Evolutionary conservation across 2,329 filamentous ascomycete genomes (phyloP).

Genomic region (Blumeria hordei): DNA sequence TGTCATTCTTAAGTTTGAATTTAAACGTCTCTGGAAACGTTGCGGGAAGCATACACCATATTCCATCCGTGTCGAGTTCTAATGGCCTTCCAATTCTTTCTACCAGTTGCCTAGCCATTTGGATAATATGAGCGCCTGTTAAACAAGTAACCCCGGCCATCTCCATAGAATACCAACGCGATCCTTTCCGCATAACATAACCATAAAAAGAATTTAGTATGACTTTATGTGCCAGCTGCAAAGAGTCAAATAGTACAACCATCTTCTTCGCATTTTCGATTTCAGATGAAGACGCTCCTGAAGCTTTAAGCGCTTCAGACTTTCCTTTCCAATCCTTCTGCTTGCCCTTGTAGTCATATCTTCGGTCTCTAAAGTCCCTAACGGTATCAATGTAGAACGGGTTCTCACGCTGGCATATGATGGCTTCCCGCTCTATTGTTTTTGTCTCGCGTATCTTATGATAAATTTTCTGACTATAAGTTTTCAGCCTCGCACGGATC

Average conservation of each 20-base stretch:
- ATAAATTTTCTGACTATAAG: conserved; percentile 96
- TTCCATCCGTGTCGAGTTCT: conserved; percentile 93
- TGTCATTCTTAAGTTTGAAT: conserved; percentile 86
- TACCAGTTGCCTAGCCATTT: conserved; percentile 80
- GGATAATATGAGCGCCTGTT: conserved; percentile 89
- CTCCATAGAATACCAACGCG: conserved; percentile 96
- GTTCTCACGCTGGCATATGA: conserved; percentile 95
- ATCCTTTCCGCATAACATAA: conserved; percentile 98
- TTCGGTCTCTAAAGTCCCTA: conserved; percentile 80
- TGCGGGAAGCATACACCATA: conserved; percentile 96
- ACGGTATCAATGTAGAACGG: conserved; percentile 97
- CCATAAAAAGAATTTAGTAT: conserved; percentile 98
- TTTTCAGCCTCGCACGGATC: conserved; percentile 66
- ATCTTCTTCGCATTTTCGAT: conserved; percentile 96
- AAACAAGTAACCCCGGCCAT: conserved; percentile 98
- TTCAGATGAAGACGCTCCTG: conserved; percentile 51
- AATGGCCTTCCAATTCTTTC: conserved; percentile 80
- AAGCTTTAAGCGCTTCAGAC: conserved; percentile 60
- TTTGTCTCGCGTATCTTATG: conserved; percentile 95
- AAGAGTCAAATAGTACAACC: conserved; percentile 85
- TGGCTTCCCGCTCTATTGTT: conserved; percentile 80
- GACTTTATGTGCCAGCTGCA: conserved; percentile 94
- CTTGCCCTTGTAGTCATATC: conserved; percentile 96
- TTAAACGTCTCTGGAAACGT: conserved; percentile 92
- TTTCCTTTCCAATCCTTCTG: conserved; percentile 98